Evolutionary conservation across 2,329 filamentous ascomycete genomes (phyloP).

Genomic region (Pseudogymnoascus sp.): DNA sequence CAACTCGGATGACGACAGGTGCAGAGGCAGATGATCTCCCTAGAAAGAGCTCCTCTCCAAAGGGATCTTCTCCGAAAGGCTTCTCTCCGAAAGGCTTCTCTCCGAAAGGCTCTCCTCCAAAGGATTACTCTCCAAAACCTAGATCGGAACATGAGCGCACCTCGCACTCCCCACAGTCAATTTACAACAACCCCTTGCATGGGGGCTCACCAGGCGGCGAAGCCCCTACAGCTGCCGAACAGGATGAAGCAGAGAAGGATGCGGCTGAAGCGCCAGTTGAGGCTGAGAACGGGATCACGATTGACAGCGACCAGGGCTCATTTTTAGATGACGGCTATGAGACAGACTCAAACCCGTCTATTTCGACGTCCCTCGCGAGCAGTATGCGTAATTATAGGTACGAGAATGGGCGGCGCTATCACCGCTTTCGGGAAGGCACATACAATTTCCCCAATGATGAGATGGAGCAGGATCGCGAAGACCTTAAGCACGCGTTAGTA

Average conservation of each 20-base stretch:
- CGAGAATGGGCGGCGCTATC: slow-evolving; percentile 52
- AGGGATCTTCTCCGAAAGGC: background rate
- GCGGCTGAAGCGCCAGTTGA: slow-evolving; percentile 21
- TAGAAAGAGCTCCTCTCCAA: background rate
- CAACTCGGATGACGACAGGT: background rate
- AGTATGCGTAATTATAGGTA: slow-evolving; percentile 42
- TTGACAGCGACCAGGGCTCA: slow-evolving; percentile 13
- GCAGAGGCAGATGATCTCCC: background rate
- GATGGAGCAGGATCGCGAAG: slow-evolving; percentile 48
- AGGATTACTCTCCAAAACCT: background rate
- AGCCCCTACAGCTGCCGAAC: background rate
- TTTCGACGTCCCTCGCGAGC: slow-evolving; percentile 20
- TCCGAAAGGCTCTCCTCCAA: background rate
- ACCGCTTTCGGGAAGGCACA: slow-evolving; percentile 43
- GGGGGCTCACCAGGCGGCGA: background rate
- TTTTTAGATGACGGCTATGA: slow-evolving; percentile 24
- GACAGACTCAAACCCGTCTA: slow-evolving; percentile 19
- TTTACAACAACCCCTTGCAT: background rate
- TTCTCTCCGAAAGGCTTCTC: background rate
- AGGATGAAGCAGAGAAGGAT: slow-evolving; percentile 10
- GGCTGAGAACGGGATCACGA: slow-evolving; percentile 22
- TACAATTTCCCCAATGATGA: slow-evolving; percentile 56
- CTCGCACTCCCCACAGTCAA: background rate
- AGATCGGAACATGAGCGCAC: background rate
- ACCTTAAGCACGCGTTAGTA: slow-evolving; percentile 44